phyloP scores from a whole-genome alignment of 2,329 filamentous ascomycete species.

The Apiospora rasikravindrae region DNA sequence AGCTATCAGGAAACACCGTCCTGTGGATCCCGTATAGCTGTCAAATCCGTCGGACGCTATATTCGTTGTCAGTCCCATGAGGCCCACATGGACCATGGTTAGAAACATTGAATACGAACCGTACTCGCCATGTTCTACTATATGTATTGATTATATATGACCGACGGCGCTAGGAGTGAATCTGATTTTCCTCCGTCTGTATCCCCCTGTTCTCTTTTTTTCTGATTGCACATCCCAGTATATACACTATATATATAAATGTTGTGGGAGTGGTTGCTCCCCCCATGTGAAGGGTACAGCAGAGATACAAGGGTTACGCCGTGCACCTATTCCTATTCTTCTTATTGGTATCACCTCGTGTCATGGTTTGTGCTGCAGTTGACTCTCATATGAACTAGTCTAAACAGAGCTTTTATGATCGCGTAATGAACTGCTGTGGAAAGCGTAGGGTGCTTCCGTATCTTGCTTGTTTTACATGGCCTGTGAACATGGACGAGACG shows the following conservation, averaged over 20 bases:
- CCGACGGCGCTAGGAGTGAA: neutral
- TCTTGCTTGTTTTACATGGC: neutral
- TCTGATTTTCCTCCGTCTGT: neutral
- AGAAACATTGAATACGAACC: slow-evolving; percentile 10
- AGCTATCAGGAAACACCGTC: neutral
- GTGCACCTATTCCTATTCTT: neutral
- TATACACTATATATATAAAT: neutral
- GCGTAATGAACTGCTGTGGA: neutral
- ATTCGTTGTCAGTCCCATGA: slow-evolving; percentile 5
- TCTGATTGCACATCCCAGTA: neutral
- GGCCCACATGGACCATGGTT: slow-evolving; percentile 1
- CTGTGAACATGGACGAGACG: neutral
- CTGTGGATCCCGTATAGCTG: slow-evolving; percentile 1
- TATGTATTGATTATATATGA: neutral
- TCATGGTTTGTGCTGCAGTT: neutral
- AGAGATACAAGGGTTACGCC: neutral
- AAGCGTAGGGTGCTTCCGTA: neutral
- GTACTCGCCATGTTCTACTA: neutral
- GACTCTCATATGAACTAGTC: neutral
- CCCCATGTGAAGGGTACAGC: neutral
- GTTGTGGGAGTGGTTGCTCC: neutral
- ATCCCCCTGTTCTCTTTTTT: no score
- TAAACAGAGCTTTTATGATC: neutral
- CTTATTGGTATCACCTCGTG: slow-evolving; percentile 3
- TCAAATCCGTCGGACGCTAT: neutral